phyloP scores from a whole-genome alignment of 768 basidiomycete species.

The Pulveroboletus frians region DNA sequence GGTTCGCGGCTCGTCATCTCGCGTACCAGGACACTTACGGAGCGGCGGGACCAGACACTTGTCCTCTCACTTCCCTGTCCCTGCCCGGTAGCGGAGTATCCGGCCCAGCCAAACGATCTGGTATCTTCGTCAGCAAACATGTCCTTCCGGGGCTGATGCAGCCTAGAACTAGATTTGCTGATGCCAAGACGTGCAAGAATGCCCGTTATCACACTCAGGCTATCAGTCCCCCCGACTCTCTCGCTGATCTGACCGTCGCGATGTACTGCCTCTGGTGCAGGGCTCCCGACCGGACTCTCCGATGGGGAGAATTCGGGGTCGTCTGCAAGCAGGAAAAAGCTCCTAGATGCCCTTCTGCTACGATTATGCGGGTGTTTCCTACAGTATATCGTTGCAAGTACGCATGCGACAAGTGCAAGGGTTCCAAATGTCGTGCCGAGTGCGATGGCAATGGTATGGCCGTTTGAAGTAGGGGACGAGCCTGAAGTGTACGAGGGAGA shows the following conservation, averaged over 20 bases:
- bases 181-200: conserved; percentile 24
- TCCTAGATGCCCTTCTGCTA: neutral
- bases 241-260: conserved; percentile 3
- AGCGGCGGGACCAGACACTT: conserved; percentile 51
- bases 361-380: conserved; percentile 31
- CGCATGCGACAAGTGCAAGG: conserved; percentile 46
- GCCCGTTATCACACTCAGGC: conserved; percentile 7
- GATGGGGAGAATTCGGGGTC: conserved; percentile 14
- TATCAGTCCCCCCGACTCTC: neutral
- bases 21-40: conserved; percentile 27
- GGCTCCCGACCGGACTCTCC: conserved; percentile 2
- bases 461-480: conserved; percentile 15
- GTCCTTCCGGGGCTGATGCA: conserved; percentile 44
- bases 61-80: conserved; percentile 41
- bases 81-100: conserved; percentile 14
- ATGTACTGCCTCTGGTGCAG: conserved; percentile 4
- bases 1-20: conserved; percentile 27
- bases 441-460: conserved; percentile 44
- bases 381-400: conserved; percentile 41
- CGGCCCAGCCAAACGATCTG: conserved; percentile 37
- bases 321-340: conserved; percentile 20
- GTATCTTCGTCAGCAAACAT: conserved; percentile 78
- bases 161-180: conserved; percentile 6
- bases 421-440: conserved; percentile 60
- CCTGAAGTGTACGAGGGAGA: conserved; percentile 15